These are phyloP conservation scores for Boletus rex-veris DNA, from an alignment of 768 basidiomycete species.

Conservation along the genomic window DNA sequence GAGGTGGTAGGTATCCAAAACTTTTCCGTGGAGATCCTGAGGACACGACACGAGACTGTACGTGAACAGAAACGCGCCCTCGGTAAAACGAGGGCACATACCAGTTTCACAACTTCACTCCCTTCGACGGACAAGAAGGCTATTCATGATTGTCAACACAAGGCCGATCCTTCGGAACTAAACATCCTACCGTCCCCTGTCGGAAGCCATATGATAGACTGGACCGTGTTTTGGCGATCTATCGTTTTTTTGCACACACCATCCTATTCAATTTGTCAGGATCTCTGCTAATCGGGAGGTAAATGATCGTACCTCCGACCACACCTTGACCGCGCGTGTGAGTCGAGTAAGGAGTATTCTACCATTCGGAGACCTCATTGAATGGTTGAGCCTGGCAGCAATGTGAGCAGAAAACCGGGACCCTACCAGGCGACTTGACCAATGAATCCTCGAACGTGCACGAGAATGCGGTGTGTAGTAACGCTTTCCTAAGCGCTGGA, in stretches of 20 bases:
- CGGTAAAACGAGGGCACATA: slow-evolving; percentile 18
- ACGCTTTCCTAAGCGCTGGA: slow-evolving; percentile 36
- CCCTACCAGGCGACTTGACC: slow-evolving; percentile 51
- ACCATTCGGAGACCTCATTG: slow-evolving; percentile 46
- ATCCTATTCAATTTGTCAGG: slow-evolving; percentile 32
- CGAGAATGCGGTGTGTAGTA: slow-evolving; percentile 44
- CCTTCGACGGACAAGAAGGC: slow-evolving; percentile 54
- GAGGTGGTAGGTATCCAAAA: slow-evolving; percentile 42
- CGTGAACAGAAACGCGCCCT: slow-evolving; percentile 13
- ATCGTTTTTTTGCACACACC: slow-evolving; percentile 52
- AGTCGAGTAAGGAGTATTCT: slow-evolving; percentile 45
- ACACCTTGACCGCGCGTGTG: slow-evolving; percentile 48
- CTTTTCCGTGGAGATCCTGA: slow-evolving; percentile 46
- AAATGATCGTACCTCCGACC: slow-evolving; percentile 41
- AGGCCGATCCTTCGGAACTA: slow-evolving; percentile 2
- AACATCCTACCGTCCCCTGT: slow-evolving; percentile 40
- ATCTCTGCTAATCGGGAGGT: neutral
- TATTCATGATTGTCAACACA: slow-evolving; percentile 21
- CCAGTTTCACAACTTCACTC: slow-evolving; percentile 45
- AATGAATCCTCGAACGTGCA: slow-evolving; percentile 51
- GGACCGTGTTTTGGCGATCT: slow-evolving; percentile 42
- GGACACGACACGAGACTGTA: slow-evolving; percentile 3
- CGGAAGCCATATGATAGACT: slow-evolving; percentile 54
- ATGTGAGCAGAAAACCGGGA: neutral
- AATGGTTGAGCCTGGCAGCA: slow-evolving; percentile 4